These are phyloP conservation scores for Persicaria tinctoria DNA, from an alignment of 148 eudicot species.

Conservation along the genomic window DNA sequence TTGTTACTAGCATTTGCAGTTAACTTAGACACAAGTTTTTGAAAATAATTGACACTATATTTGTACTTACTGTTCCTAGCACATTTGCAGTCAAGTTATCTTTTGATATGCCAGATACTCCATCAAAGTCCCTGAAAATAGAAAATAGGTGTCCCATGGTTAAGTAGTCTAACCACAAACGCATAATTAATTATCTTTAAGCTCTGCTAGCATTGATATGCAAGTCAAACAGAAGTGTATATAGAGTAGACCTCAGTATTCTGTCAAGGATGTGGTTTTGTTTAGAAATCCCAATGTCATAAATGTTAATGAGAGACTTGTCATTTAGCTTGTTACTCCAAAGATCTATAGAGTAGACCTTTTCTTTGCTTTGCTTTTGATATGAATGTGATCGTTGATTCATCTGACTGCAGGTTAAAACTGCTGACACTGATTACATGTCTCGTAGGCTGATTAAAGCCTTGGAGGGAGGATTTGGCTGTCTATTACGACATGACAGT, in stretches of 20 bases:
- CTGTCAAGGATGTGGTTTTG: neutral
- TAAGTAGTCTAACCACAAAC: neutral
- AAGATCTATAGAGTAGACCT: too few relatives aligned
- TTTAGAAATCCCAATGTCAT: neutral
- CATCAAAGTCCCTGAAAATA: neutral
- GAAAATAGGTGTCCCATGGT: conserved; percentile 3
- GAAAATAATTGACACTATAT: neutral
- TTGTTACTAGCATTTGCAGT: neutral
- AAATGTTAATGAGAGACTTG: too few relatives aligned
- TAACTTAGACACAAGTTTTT: neutral
- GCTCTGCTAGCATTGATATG: neutral
- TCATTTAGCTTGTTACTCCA: too few relatives aligned
- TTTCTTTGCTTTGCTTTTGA: neutral
- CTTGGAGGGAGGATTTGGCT: conserved; percentile 79
- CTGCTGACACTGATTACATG: conserved; percentile 99
- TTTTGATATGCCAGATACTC: neutral
- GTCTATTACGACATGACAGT: conserved; percentile 86
- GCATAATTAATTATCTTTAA: neutral
- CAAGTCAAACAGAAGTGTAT: neutral
- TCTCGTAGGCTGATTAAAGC: conserved; percentile 94
- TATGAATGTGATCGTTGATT: conserved; percentile 12
- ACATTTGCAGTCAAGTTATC: neutral
- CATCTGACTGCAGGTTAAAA: conserved; percentile 69
- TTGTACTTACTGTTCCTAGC: neutral
- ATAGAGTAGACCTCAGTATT: neutral